A percentile compares a stretch with the other conserved stretches of the same genome.
phyloP scores from a whole-genome alignment of 2,329 filamentous ascomycete genomes.

The Coniochaeta pulveracea region DNA sequence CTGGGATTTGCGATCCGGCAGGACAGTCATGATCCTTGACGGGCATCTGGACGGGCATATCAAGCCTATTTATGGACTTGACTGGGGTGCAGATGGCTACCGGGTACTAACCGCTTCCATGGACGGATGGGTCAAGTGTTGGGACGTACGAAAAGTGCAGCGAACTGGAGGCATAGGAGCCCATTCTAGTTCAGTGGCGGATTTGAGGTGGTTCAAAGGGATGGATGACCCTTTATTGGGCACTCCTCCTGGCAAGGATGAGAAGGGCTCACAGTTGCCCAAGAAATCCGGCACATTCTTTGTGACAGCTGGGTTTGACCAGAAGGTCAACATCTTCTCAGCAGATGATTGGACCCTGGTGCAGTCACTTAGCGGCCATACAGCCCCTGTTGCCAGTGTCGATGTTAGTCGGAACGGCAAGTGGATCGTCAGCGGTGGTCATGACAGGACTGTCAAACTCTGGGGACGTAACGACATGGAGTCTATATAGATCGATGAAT shows the following conservation, averaged over 20 bases:
- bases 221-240: constrained; percentile 61
- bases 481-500: constrained; percentile 10
- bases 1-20: constrained; percentile 87
- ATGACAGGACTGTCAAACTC: constrained; percentile 90
- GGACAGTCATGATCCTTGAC: constrained; percentile 92
- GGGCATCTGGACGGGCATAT: constrained; percentile 72
- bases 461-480: constrained; percentile 72
- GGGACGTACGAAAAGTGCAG: constrained; percentile 87
- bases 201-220: constrained; percentile 90
- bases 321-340: constrained; percentile 89
- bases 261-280: constrained; percentile 55
- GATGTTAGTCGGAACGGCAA: constrained; percentile 77
- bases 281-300: constrained; percentile 90
- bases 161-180: constrained; percentile 78
- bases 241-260: constrained; percentile 45
- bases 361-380: constrained; percentile 81
- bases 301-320: constrained; percentile 84
- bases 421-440: constrained; percentile 91
- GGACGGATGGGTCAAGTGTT: constrained; percentile 95
- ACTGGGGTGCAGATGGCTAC: constrained; percentile 87
- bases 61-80: constrained; percentile 82
- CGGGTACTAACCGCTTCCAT: constrained; percentile 86
- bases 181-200: constrained; percentile 83
- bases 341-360: constrained; percentile 91
- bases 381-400: constrained; percentile 81